phyloP scores from a whole-genome alignment of 345 rosid genomes.

The Boechera stricta region DNA sequence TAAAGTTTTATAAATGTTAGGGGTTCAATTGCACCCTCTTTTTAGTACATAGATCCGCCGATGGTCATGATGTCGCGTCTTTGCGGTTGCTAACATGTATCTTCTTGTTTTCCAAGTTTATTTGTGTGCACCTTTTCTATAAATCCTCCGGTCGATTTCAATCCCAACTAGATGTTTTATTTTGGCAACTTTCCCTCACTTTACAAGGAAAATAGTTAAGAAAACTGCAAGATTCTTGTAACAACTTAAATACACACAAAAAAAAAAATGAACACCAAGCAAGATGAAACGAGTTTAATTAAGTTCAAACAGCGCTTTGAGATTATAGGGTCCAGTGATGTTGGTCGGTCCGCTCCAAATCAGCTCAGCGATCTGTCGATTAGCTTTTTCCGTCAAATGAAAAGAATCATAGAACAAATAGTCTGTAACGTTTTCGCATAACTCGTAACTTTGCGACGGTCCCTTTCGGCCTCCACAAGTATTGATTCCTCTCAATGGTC shows the following conservation, averaged over 20 bases:
- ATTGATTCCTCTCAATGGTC: conserved; percentile 6
- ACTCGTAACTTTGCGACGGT: not conserved
- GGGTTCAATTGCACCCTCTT: no score
- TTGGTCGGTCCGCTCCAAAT: not conserved
- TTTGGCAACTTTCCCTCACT: no score
- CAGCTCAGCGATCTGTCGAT: conserved; percentile 4
- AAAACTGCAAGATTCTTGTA: not conserved
- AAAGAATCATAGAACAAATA: not conserved
- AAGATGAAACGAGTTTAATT: not conserved
- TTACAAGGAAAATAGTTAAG: not conserved
- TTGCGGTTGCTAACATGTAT: no score
- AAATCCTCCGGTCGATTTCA: no score
- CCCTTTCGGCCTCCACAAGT: not conserved
- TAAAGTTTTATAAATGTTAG: no score
- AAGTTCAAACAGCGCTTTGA: conserved; percentile 6
- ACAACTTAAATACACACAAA: not conserved
- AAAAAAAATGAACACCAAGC: not conserved
- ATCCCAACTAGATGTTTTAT: no score
- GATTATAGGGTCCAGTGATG: conserved; percentile 6
- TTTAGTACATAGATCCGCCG: no score
- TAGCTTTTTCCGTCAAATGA: conserved; percentile 1
- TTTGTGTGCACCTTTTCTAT: no score
- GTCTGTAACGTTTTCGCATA: not conserved
- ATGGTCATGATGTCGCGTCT: no score
- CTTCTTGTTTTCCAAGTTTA: no score